A percentile compares a stretch with the other conserved stretches of the same genome.
Evolutionary conservation across 441 rosid genomes (phyloP).

Genomic region (Erodium chrysanthum): DNA sequence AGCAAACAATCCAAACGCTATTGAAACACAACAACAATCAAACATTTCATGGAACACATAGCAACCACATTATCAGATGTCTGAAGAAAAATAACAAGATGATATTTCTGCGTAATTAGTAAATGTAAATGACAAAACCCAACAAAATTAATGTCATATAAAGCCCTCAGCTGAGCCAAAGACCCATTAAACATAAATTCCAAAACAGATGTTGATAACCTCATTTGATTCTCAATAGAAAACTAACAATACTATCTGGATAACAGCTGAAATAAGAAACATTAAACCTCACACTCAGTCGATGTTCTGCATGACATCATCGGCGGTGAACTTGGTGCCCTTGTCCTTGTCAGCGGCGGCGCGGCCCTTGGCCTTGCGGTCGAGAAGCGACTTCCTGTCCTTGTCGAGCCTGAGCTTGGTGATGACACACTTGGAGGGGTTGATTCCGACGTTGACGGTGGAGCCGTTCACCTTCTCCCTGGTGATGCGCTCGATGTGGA

Average conservation of each 20-base stretch:
- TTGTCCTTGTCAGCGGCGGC: slow-evolving; percentile 15
- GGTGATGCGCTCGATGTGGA: slow-evolving; percentile 16
- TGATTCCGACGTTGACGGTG: slow-evolving; percentile 16
- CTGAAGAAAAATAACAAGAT: background rate
- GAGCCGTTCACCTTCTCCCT: slow-evolving; percentile 15
- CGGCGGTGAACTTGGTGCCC: slow-evolving; percentile 1
- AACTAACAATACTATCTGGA: too few relatives aligned
- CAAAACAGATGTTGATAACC: background rate
- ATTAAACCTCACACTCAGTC: background rate
- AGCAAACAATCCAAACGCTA: background rate
- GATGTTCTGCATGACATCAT: slow-evolving; percentile 8
- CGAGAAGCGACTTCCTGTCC: slow-evolving; percentile 10
- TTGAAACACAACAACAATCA: too few relatives aligned
- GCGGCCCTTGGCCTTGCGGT: slow-evolving; percentile 11
- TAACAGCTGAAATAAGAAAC: background rate
- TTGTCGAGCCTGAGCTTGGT: slow-evolving; percentile 16
- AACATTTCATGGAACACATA: background rate
- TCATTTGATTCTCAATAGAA: too few relatives aligned
- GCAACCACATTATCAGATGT: background rate
- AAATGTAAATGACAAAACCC: background rate
- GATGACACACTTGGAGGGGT: slow-evolving; percentile 11
- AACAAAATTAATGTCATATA: background rate
- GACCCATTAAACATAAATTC: background rate
- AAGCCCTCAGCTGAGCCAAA: too few relatives aligned
- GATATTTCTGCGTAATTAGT: background rate